These are phyloP conservation scores for Houttuynia cordata DNA, from an alignment of 164 flowering plant genomes.

Conservation along the genomic window DNA sequence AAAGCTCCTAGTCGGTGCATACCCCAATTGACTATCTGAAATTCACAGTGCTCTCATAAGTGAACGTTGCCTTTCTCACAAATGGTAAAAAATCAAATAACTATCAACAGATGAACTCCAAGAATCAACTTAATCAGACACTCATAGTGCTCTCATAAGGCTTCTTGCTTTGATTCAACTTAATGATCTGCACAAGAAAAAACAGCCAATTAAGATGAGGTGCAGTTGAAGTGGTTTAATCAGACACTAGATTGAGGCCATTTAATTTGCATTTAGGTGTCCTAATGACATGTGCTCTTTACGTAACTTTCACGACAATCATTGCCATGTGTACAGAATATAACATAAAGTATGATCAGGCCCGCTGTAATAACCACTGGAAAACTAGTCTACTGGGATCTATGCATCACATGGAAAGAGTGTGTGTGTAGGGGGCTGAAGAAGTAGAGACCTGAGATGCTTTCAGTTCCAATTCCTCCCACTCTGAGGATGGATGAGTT, in stretches of 20 bases:
- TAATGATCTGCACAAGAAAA: conserved; percentile 50
- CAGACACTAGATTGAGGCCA: background rate
- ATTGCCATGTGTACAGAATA: background rate
- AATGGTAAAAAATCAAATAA: too few species aligned
- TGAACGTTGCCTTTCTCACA: background rate
- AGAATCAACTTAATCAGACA: too few species aligned
- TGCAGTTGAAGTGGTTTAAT: background rate
- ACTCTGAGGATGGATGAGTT: conserved; percentile 59
- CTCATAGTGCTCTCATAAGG: too few species aligned
- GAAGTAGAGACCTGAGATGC: conserved; percentile 59
- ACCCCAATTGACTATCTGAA: background rate
- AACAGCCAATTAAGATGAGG: background rate
- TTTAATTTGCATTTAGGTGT: background rate
- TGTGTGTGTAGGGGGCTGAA: background rate
- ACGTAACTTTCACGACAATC: too few species aligned
- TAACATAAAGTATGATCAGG: background rate
- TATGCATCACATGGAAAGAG: conserved; percentile 2
- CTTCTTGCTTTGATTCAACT: conserved; percentile 45
- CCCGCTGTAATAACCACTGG: background rate
- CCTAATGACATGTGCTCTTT: too few species aligned
- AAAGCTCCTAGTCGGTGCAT: too few species aligned
- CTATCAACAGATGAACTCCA: background rate
- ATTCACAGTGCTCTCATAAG: background rate
- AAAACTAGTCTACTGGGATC: background rate
- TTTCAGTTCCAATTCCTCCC: conserved; percentile 93